These are phyloP conservation scores for Heliocybe sulcata DNA, from an alignment of 1,284 basidiomycete species.

Conservation along the genomic window DNA sequence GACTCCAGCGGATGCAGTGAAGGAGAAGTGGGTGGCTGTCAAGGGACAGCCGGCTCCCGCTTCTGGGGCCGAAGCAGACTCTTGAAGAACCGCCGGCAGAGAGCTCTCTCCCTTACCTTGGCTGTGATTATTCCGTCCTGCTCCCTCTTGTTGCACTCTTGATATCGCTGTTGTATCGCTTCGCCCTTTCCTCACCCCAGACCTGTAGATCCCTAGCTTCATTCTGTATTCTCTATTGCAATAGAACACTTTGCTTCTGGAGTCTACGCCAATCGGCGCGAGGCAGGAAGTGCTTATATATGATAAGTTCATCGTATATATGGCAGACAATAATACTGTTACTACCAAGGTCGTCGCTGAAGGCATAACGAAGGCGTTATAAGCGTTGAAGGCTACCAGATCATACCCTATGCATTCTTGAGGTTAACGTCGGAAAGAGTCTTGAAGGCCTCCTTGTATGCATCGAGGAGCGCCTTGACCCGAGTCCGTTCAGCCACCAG, in stretches of 20 bases:
- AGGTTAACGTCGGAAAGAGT: slow-evolving; percentile 73
- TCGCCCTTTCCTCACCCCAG: neutral
- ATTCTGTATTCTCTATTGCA: neutral
- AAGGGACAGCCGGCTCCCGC: slow-evolving; percentile 24
- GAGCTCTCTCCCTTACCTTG: too few relatives aligned
- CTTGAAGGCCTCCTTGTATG: slow-evolving; percentile 97
- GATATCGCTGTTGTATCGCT: neutral
- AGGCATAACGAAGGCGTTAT: neutral
- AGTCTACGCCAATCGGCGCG: too few relatives aligned
- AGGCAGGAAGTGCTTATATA: too few relatives aligned
- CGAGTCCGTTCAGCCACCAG: slow-evolving; percentile 89
- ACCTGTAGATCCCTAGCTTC: neutral
- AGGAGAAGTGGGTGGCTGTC: slow-evolving; percentile 73
- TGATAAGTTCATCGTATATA: too few relatives aligned
- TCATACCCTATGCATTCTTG: slow-evolving; percentile 45
- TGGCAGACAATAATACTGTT: too few relatives aligned
- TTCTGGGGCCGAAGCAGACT: slow-evolving; percentile 3
- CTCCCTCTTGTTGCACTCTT: neutral
- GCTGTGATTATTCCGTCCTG: neutral
- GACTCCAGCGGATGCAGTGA: slow-evolving; percentile 22
- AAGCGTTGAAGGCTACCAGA: neutral
- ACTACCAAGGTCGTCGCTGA: too few relatives aligned
- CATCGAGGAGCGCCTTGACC: slow-evolving; percentile 92
- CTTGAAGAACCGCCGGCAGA: too few relatives aligned
- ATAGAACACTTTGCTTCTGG: neutral